A percentile compares a stretch with the other conserved stretches of the same genome.
Conservation (phyloP, 2,329 filamentous ascomycete genomes). For the Canariomyces notabilis region DNA sequence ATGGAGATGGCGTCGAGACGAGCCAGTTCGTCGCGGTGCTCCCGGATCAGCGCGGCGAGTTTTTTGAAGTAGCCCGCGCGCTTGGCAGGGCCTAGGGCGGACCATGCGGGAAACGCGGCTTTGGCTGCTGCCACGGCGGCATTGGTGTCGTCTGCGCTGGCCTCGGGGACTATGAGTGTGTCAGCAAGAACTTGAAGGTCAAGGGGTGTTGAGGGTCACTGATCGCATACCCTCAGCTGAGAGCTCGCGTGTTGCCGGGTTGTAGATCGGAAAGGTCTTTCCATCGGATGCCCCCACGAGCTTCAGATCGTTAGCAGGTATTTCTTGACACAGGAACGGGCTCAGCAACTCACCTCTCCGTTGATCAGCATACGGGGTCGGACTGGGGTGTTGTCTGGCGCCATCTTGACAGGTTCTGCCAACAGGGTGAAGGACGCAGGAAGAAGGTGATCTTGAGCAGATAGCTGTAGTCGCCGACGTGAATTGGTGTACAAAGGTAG, state of each 20-base stretch:
- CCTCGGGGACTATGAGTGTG: constrained; percentile 36
- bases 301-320: constrained; percentile 20
- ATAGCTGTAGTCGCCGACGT: neutral
- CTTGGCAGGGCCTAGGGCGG: constrained; percentile 33
- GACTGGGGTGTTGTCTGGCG: constrained; percentile 6
- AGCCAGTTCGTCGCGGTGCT: constrained; percentile 39
- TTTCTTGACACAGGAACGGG: neutral
- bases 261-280: constrained; percentile 41
- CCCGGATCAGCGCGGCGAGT: constrained; percentile 40
- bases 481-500: no score
- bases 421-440: neutral
- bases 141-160: constrained; percentile 39
- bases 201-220: neutral
- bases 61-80: constrained; percentile 41
- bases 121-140: constrained; percentile 40
- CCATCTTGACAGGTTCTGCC: constrained; percentile 3
- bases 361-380: constrained; percentile 45
- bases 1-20: constrained; percentile 41
- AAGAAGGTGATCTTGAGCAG: neutral
- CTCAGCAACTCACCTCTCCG: constrained; percentile 37
- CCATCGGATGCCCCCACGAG: constrained; percentile 42
- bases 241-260: constrained; percentile 37
- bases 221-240: constrained; percentile 32
- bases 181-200: neutral
- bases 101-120: constrained; percentile 42